phyloP scores from a whole-genome alignment of 306 rosid genomes.

The Malus domestica region ASM211411v1 NC_041805.1:16045501-16046000 shows the following conservation, averaged over 20 bases:
- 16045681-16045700: background rate
- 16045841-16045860: background rate
- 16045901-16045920: constrained; percentile 57
- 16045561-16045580: background rate
- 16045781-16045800: background rate
- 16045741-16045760: background rate
- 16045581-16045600: background rate
- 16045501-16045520: background rate
- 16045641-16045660: background rate
- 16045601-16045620: background rate
- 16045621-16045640: background rate
- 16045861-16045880: background rate
- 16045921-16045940: constrained; percentile 65
- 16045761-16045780: background rate
- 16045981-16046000: constrained; percentile 87
- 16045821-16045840: background rate
- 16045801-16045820: background rate
- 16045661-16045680: background rate
- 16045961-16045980: constrained; percentile 83
- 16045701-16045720: background rate
- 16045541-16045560: background rate
- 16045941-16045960: constrained; percentile 53
- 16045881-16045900: constrained; percentile 56
- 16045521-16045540: background rate
- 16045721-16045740: background rate